These are phyloP conservation scores for Sporothrix humicola DNA, from an alignment of 2,329 filamentous ascomycete species.

Conservation along the genomic window DNA sequence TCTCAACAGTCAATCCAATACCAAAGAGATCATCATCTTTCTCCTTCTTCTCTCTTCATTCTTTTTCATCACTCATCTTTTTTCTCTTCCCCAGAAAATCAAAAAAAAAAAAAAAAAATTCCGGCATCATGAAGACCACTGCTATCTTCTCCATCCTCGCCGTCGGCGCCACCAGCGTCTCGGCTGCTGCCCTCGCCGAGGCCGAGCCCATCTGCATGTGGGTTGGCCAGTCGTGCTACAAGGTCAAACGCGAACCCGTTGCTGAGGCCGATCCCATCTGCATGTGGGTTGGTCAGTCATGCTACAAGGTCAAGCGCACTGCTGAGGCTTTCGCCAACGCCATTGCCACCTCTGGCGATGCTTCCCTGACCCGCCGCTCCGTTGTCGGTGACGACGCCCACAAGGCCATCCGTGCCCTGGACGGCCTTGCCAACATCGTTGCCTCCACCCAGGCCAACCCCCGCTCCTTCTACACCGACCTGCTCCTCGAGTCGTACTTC, in stretches of 20 bases:
- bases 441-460: slow-evolving; percentile 39
- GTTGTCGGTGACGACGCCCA: slow-evolving; percentile 34
- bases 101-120: slow-evolving; percentile 21
- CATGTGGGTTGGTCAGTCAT: slow-evolving; percentile 48
- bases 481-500: slow-evolving; percentile 38
- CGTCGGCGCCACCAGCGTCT: slow-evolving; percentile 35
- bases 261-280: slow-evolving; percentile 43
- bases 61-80: not conserved
- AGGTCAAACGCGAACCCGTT: slow-evolving; percentile 43
- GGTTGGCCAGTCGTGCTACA: slow-evolving; percentile 51
- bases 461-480: slow-evolving; percentile 37
- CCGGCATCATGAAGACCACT: slow-evolving; percentile 36
- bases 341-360: slow-evolving; percentile 23
- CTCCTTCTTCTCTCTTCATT: not conserved
- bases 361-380: slow-evolving; percentile 35
- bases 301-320: slow-evolving; percentile 50
- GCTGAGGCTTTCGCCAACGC: slow-evolving; percentile 39
- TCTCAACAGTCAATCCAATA: not conserved
- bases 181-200: slow-evolving; percentile 36
- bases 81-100: not conserved
- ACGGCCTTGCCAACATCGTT: slow-evolving; percentile 38
- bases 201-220: slow-evolving; percentile 44
- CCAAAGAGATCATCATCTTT: slow-evolving; percentile 19
- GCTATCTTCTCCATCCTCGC: slow-evolving; percentile 37
- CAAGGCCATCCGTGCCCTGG: slow-evolving; percentile 38